Conservation (phyloP, 2,329 filamentous ascomycete genomes). For the Trichoderma lentiforme region DNA sequence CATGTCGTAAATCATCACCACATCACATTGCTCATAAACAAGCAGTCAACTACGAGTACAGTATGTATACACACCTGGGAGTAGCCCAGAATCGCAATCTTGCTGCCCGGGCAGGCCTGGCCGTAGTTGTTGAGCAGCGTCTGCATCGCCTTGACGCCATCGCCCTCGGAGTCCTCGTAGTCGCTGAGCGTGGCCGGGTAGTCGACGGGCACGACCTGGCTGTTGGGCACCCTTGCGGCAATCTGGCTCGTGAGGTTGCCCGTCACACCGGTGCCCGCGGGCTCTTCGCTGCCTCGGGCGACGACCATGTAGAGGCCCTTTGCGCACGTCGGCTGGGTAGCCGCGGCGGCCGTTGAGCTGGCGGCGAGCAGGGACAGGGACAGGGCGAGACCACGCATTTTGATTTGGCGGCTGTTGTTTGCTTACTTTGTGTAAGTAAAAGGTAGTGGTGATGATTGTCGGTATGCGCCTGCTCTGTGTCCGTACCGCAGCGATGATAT, state of each 20-base stretch:
- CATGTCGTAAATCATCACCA: not conserved
- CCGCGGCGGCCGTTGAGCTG: constrained; percentile 4
- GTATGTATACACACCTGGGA: constrained; percentile 34
- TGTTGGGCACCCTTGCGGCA: constrained; percentile 33
- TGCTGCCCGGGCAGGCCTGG: constrained; percentile 36
- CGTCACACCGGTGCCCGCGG: constrained; percentile 33
- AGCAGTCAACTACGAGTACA: too few species aligned
- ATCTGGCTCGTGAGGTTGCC: constrained; percentile 34
- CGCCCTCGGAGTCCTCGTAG: constrained; percentile 36
- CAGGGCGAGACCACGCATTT: constrained; percentile 15
- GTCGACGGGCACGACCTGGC: constrained; percentile 33
- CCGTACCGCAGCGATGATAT: not conserved
- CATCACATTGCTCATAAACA: too few species aligned
- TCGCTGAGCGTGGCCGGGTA: constrained; percentile 37
- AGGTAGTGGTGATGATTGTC: not conserved
- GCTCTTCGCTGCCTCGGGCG: constrained; percentile 38
- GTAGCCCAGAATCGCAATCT: constrained; percentile 41
- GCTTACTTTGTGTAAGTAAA: not conserved
- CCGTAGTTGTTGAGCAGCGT: constrained; percentile 32
- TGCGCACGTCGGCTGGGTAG: constrained; percentile 30
- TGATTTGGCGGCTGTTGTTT: too few species aligned
- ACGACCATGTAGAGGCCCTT: constrained; percentile 40
- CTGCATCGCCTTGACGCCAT: constrained; percentile 33
- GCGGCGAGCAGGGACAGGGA: constrained; percentile 17
- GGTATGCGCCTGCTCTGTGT: not conserved